phyloP scores from a whole-genome alignment of 2,329 filamentous ascomycete species.

The Elsinoe necatrix region DNA sequence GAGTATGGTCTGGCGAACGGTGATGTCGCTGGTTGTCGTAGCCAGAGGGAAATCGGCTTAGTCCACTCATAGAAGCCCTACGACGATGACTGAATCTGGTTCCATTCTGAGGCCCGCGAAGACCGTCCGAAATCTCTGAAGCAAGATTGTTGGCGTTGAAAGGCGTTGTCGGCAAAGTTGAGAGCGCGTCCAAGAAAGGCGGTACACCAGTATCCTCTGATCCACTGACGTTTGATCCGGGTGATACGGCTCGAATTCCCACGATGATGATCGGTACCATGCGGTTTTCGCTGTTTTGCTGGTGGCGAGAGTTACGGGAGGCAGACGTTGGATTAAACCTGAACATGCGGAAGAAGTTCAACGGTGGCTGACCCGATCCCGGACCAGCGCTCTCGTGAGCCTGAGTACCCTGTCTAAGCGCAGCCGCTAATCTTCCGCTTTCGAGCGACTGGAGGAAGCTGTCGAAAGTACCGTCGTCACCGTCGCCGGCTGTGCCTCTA shows the following conservation, averaged over 20 bases:
- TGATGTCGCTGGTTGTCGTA: constrained; percentile 48
- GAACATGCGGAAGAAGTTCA: constrained; percentile 63
- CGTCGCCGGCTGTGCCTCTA: constrained; percentile 45
- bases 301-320: constrained; percentile 9
- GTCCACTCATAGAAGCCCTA: constrained; percentile 46
- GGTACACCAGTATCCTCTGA: constrained; percentile 35
- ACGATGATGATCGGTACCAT: constrained; percentile 63
- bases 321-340: constrained; percentile 37
- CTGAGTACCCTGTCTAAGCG: constrained; percentile 41
- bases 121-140: constrained; percentile 42
- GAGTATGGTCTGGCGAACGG: constrained; percentile 37
- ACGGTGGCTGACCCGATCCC: constrained; percentile 34
- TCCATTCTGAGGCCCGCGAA: constrained; percentile 47
- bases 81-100: constrained; percentile 48
- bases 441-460: constrained; percentile 55
- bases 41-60: constrained; percentile 40
- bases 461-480: constrained; percentile 54
- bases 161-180: constrained; percentile 40
- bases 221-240: constrained; percentile 33
- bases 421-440: constrained; percentile 50
- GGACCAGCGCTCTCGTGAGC: constrained; percentile 31
- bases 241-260: constrained; percentile 57
- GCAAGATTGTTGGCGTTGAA: constrained; percentile 31
- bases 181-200: constrained; percentile 45
- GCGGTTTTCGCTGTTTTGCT: constrained; percentile 41